Conservation (phyloP, 371 early-diverging fungal genomes). For the Actinomucor elegans region DNA sequence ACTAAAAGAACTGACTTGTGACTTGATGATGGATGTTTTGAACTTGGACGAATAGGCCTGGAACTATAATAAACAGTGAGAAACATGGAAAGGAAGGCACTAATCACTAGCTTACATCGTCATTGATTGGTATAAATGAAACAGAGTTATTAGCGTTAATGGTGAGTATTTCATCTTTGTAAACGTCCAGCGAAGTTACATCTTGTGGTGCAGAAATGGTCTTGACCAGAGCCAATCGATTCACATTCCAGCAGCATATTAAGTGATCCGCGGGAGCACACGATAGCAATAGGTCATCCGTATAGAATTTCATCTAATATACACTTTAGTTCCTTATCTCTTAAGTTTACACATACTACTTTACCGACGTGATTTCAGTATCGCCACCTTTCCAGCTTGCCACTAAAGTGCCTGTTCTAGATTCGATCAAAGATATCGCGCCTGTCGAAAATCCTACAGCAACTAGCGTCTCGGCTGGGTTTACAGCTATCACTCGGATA, state of each 20-base stretch:
- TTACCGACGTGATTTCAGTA: constrained; percentile 61
- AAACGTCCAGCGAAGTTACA: constrained; percentile 10
- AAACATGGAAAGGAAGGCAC: no score
- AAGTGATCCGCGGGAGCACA: constrained; percentile 67
- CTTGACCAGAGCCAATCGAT: constrained; percentile 54
- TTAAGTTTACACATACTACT: background rate
- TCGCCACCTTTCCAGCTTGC: constrained; percentile 68
- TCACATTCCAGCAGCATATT: constrained; percentile 66
- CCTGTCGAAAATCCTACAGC: constrained; percentile 64
- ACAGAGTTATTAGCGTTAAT: constrained; percentile 65
- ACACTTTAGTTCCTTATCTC: background rate
- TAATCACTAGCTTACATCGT: constrained; percentile 50
- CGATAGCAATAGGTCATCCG: constrained; percentile 58
- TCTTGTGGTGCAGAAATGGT: constrained; percentile 51
- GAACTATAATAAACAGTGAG: constrained; percentile 49
- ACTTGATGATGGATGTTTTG: constrained; percentile 62
- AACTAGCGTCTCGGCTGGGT: constrained; percentile 57
- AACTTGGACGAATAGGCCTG: constrained; percentile 68
- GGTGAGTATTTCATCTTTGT: constrained; percentile 58
- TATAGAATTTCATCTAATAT: constrained; percentile 59
- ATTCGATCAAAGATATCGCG: constrained; percentile 57
- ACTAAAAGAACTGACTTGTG: constrained; percentile 60
- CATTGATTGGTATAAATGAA: constrained; percentile 66
- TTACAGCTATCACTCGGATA: constrained; percentile 44
- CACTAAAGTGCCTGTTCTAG: constrained; percentile 61